Evolutionary conservation across 1,139 yeast species (phyloP), one percentile per base, ranked within the genome.

Genomic region (Blastobotrys arbuscula): DNA sequence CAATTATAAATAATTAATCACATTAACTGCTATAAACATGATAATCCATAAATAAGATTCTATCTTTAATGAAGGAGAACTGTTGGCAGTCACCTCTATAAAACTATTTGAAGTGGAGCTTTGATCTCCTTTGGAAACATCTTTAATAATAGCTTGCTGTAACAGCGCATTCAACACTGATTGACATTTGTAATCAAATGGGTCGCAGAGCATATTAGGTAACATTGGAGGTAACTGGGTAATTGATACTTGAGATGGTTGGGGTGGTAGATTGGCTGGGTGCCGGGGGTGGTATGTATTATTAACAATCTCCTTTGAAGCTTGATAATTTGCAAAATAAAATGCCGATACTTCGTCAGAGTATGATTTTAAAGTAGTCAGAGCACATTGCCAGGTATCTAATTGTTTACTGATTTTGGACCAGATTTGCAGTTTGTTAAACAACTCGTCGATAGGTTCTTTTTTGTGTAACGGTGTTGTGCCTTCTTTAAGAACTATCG

Each of bases 301-400:
- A 15, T 40, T 26, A 24, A 28, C 36, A 12, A n/a, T 20, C n/a
- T n/a, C 15, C 18, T 42, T 16, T 16, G 23, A n/a, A 16, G 41
- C 38, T 24, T 39, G 39, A 26, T 45, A 45, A 3, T 33, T 10
- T 5, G 26, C 39, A 23, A 33, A 39, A 19, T 45, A 45, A 18
- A 16, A 45, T 12, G 35, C 13, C 3, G 7, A 8, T 18, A 45
- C 37, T 13, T 45, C 48, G 2, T 28, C 13, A 6, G 48, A n/a
- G 26, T 45, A 45, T 9, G 35, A n/a, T 18, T 28, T 21, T 26
- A 45, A 19, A 13, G 43, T 24, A 5, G 23, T 23, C 19, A 45
- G 26, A 10, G 48, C 28, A 18, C 35, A 15, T 24, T 33, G 34
- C 48, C 48, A 45, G 33, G 36, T 30, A 19, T 45, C 44, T n/a